Conservation (phyloP, 2,329 filamentous ascomycete genomes). For the Beauveria medogensis region DNA sequence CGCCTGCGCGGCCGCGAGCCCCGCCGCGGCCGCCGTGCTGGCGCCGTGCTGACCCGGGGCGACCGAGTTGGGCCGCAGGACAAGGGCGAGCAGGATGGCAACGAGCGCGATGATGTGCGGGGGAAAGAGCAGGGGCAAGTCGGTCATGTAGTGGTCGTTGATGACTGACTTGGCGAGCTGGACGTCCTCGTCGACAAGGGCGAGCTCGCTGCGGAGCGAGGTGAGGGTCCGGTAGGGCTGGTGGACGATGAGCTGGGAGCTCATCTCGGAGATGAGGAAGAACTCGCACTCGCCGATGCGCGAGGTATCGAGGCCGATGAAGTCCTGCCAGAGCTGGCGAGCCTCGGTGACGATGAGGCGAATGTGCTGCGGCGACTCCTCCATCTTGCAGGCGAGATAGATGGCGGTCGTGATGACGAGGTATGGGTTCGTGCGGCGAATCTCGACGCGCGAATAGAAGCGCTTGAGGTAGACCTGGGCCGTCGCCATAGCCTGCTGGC, state of each 20-base stretch:
- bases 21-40: constrained; percentile 28
- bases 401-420: constrained; percentile 87
- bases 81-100: constrained; percentile 75
- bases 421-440: constrained; percentile 87
- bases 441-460: constrained; percentile 86
- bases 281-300: constrained; percentile 93
- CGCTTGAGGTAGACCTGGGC: constrained; percentile 92
- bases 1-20: constrained; percentile 42
- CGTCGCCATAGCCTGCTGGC: constrained; percentile 89
- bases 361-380: constrained; percentile 95
- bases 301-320: constrained; percentile 66
- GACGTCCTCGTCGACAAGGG: constrained; percentile 68
- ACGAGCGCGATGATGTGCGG: constrained; percentile 87
- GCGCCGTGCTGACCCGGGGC: constrained; percentile 22
- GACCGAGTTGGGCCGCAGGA: constrained; percentile 54
- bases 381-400: constrained; percentile 96
- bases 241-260: constrained; percentile 80
- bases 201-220: constrained; percentile 60
- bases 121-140: constrained; percentile 75
- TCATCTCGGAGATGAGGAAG: constrained; percentile 83
- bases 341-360: constrained; percentile 82
- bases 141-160: constrained; percentile 89
- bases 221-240: constrained; percentile 81
- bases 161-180: constrained; percentile 73
- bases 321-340: constrained; percentile 74